Conservation (phyloP, 2,329 filamentous ascomycete genomes). For the Diplodia mutila region DNA sequence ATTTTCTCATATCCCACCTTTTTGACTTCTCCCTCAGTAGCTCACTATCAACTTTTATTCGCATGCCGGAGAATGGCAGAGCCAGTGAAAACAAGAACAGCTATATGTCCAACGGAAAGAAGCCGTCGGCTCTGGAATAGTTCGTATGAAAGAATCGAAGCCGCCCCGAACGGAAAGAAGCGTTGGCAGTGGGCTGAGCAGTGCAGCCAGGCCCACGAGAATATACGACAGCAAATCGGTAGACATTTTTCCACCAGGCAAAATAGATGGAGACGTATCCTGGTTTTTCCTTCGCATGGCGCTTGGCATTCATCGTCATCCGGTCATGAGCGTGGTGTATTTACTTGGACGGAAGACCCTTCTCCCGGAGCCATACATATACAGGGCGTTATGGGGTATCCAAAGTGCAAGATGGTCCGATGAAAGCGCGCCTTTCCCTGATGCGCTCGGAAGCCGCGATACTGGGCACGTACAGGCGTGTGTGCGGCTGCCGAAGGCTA, state of each 20-base stretch:
- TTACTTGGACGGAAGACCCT: conserved; percentile 15
- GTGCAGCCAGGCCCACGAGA: neutral
- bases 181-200: neutral
- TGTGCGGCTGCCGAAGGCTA: conserved; percentile 5
- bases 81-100: neutral
- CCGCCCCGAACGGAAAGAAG: neutral
- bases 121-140: neutral
- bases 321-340: conserved; percentile 9
- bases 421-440: conserved; percentile 8
- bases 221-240: conserved; percentile 2
- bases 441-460: neutral
- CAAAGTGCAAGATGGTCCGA: conserved; percentile 11
- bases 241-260: neutral
- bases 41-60: neutral
- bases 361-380: conserved; percentile 10
- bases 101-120: neutral
- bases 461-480: conserved; percentile 3
- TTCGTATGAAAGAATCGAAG: neutral
- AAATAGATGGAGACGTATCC: neutral
- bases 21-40: neutral
- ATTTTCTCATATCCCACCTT: neutral
- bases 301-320: conserved; percentile 7
- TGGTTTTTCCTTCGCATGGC: neutral
- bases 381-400: conserved; percentile 18
- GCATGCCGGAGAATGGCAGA: neutral